Evolutionary conservation across 116 monocot species (phyloP).

Genomic region (Cymodocea nodosa): DNA sequence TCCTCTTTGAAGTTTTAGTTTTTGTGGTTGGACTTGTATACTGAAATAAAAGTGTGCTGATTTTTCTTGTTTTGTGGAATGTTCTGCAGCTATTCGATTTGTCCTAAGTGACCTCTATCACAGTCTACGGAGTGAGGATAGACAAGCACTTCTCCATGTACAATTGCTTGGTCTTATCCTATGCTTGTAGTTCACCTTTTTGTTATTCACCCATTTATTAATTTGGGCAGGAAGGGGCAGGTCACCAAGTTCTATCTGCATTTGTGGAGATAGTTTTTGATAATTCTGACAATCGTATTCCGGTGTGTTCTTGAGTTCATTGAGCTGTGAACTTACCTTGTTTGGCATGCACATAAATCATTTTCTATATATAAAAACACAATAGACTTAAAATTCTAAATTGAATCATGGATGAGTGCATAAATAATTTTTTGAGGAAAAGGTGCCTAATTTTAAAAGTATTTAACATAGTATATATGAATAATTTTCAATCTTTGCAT

Average conservation of each 20-base stretch:
- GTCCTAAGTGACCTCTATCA: conserved; percentile 97
- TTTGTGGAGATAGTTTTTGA: conserved; percentile 99
- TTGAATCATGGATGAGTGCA: no score
- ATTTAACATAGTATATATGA: no score
- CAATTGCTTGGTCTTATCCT: conserved; percentile 5
- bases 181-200: background rate
- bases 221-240: conserved; percentile 74
- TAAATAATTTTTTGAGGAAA: background rate
- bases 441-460: no score
- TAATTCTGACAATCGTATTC: conserved; percentile 94
- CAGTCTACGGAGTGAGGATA: conserved; percentile 80
- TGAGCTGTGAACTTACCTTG: background rate
- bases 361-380: no score
- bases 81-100: conserved; percentile 68
- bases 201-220: background rate
- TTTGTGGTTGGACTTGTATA: background rate
- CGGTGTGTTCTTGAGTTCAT: conserved; percentile 32
- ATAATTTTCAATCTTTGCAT: background rate
- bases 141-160: conserved; percentile 96
- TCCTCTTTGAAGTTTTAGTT: background rate
- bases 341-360: background rate
- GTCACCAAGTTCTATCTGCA: conserved; percentile 89
- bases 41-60: background rate
- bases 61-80: background rate
- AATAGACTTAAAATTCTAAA: no score